Conservation (phyloP, 768 basidiomycete genomes). For the Russula virescens region DNA sequence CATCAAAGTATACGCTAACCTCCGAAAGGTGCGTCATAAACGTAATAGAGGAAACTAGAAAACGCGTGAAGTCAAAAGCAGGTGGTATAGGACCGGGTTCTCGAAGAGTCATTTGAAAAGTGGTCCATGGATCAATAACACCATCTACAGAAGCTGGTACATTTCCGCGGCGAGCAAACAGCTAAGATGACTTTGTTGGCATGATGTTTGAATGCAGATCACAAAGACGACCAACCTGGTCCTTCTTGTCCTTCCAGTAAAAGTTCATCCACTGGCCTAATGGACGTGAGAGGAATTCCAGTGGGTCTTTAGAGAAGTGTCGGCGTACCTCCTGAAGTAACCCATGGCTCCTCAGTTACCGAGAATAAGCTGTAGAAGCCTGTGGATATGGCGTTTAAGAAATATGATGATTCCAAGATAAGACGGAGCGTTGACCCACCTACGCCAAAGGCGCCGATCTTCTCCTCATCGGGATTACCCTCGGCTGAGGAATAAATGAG, state of each 20-base stretch:
- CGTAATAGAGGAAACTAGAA: slow-evolving; percentile 85
- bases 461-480: slow-evolving; percentile 91
- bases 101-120: slow-evolving; percentile 84
- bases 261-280: slow-evolving; percentile 89
- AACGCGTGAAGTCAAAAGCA: slow-evolving; percentile 82
- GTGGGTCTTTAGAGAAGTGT: slow-evolving; percentile 26
- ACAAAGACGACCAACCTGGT: slow-evolving; percentile 50
- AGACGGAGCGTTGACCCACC: slow-evolving; percentile 35
- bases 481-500: slow-evolving; percentile 47
- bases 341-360: slow-evolving; percentile 77
- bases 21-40: slow-evolving; percentile 80
- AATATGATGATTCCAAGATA: neutral
- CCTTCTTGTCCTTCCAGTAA: slow-evolving; percentile 92
- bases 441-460: slow-evolving; percentile 95
- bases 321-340: slow-evolving; percentile 64
- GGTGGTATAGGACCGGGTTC: slow-evolving; percentile 75
- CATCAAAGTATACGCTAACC: slow-evolving; percentile 80
- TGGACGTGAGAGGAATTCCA: slow-evolving; percentile 28
- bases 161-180: slow-evolving; percentile 76
- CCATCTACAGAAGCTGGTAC: slow-evolving; percentile 40
- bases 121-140: slow-evolving; percentile 58
- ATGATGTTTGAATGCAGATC: neutral
- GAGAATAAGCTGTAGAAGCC: slow-evolving; percentile 81
- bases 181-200: slow-evolving; percentile 35
- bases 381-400: slow-evolving; percentile 23